These are phyloP conservation scores for Apophysomyces elegans DNA, from an alignment of 371 early-diverging fungal genomes.

Conservation along the genomic window DNA sequence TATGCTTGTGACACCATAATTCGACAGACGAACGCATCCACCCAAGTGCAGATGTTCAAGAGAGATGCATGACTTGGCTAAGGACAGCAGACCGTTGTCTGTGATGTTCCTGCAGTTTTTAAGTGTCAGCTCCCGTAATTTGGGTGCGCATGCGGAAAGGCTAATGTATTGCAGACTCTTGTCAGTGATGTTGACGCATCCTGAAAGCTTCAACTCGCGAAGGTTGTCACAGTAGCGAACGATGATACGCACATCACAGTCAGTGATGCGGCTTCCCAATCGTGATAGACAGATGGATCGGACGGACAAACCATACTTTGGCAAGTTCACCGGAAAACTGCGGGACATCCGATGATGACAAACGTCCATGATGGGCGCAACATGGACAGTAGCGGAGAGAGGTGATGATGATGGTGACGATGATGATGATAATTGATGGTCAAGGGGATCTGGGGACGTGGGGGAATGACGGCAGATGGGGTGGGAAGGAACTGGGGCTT, in stretches of 20 bases:
- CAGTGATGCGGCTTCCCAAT: slow-evolving; percentile 25
- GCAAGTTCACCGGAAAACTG: slow-evolving; percentile 32
- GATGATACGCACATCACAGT: slow-evolving; percentile 35
- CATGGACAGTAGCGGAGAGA: not conserved
- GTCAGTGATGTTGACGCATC: slow-evolving; percentile 29
- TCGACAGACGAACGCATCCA: slow-evolving; percentile 29
- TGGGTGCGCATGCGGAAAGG: slow-evolving; percentile 19
- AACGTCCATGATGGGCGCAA: not conserved
- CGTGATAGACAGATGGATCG: slow-evolving; percentile 27
- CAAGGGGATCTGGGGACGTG: slow-evolving; percentile 10
- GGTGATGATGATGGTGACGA: slow-evolving; percentile 15
- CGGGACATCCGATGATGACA: slow-evolving; percentile 15
- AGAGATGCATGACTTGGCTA: slow-evolving; percentile 20
- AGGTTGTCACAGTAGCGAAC: slow-evolving; percentile 28
- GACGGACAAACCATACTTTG: slow-evolving; percentile 35
- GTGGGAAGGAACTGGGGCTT: slow-evolving; percentile 25
- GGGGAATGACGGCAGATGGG: slow-evolving; percentile 17
- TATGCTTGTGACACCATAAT: slow-evolving; percentile 30
- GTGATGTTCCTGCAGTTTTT: slow-evolving; percentile 39
- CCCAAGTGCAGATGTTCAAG: slow-evolving; percentile 27
- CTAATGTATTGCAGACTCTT: slow-evolving; percentile 24
- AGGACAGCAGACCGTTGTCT: slow-evolving; percentile 27
- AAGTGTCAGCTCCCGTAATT: slow-evolving; percentile 27
- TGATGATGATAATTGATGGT: not conserved
- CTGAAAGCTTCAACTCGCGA: slow-evolving; percentile 19